A percentile compares a stretch with the other conserved stretches of the same genome.
phyloP scores from a whole-genome alignment of 495 filamentous ascomycete species.

The Filosporella fistucella region DNA sequence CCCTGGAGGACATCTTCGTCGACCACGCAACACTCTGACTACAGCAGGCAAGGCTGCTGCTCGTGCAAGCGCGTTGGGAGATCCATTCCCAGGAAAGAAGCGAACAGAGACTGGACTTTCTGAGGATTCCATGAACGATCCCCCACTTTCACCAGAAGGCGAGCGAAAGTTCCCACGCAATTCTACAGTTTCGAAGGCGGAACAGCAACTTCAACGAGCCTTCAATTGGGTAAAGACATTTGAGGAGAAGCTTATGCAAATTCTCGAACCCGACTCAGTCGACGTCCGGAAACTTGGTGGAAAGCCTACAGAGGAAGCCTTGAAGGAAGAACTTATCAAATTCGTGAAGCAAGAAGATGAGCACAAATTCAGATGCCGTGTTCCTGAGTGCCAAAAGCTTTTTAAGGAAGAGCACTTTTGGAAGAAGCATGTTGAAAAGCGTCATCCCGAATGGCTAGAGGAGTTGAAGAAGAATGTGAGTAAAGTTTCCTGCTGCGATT shows the following conservation, averaged over 20 bases:
- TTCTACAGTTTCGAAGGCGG: conserved; percentile 60
- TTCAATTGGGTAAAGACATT: conserved; percentile 99
- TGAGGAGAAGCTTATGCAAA: conserved; percentile 91
- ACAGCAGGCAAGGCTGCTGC: conserved; percentile 81
- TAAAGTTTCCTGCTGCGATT: conserved; percentile 16
- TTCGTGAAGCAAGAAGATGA: conserved; percentile 96
- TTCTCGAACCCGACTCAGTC: conserved; percentile 83
- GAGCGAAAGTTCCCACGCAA: conserved; percentile 63
- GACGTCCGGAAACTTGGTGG: conserved; percentile 87
- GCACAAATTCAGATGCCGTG: conserved; percentile 92
- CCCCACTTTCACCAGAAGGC: conserved; percentile 53
- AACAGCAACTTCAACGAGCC: conserved; percentile 87
- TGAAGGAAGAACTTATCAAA: conserved; percentile 82
- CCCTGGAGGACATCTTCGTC: conserved; percentile 90
- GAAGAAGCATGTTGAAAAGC: conserved; percentile 97
- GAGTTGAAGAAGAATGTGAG: conserved; percentile 77
- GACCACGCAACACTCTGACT: conserved; percentile 78
- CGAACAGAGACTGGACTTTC: conserved; percentile 48
- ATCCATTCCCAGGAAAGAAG: conserved; percentile 77
- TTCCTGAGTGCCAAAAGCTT: conserved; percentile 90
- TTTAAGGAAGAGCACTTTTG: conserved; percentile 97
- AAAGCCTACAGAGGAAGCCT: conserved; percentile 75
- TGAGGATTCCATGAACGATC: conserved; percentile 49
- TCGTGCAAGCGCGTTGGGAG: conserved; percentile 70
- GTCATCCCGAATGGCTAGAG: conserved; percentile 85